Base-by-base conservation (phyloP, 306 rosid genomes). In the Malus fusca region DNA sequence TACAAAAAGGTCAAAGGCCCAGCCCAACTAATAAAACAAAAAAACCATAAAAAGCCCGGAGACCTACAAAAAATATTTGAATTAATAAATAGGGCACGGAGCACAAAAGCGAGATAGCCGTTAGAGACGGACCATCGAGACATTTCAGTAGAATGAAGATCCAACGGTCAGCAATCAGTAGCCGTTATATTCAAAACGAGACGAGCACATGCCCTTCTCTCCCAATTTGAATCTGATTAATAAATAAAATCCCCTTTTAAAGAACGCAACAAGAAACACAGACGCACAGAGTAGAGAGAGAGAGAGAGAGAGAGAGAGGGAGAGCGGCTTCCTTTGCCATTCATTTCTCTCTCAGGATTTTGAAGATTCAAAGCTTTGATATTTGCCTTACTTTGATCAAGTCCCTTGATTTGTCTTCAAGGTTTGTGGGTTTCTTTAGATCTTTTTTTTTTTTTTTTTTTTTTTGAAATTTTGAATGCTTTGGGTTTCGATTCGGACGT, bases 151-250 rank as follows among this genome's bases (percentile, higher is more conserved):
- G 26, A 25, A 5, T 2, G 52, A 12, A 35, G 70, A 84, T 81
- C 84, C 4, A 69, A 82, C 82, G 81, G 85, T 58, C 72, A 77
- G 3, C 37, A 69, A 66, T 66, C 26, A 66, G 75, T 82, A 80
- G 79, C 88, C 84, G 91, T 84, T 84, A 77, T 35, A 59, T 87
- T 84, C 75, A 73, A 87, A 80, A 80, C 8, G 12, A 70, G 65
- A 69, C 69, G 37, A 59, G 22, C 8, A 48, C 55, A 4, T 48
- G 21, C 55, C 75, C 80, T 67, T 68, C 66, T 65, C 82, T 81
- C 77, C 71, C 22, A 7, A 28, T 33, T 6, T 68, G 19, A 59
- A 53, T 40, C 21, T 31, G 37, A 33, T 58, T 25, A 25, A 23
- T 60, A 63, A 30, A 30, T 30, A 3, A 30, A 30, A 30, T 4